Conservation (phyloP, 768 basidiomycete genomes). For the Mycena sanguinolenta region DNA sequence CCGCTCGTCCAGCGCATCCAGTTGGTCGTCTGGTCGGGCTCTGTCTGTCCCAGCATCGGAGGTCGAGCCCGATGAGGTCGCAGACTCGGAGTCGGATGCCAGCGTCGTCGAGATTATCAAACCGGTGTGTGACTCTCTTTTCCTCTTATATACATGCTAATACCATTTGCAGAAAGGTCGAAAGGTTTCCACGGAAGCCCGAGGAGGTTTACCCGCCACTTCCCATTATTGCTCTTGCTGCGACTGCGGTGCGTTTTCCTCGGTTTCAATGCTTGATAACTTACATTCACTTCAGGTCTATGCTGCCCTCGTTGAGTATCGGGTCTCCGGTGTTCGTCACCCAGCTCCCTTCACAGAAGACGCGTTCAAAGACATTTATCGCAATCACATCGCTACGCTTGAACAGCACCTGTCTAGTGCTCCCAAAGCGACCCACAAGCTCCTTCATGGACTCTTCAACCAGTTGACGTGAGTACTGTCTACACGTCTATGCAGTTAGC, state of each 20-base stretch:
- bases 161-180: neutral
- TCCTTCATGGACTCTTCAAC: neutral
- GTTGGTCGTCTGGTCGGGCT: neutral
- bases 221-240: neutral
- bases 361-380: neutral
- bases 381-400: neutral
- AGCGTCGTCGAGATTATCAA: neutral
- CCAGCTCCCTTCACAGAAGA: neutral
- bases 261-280: neutral
- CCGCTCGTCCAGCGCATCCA: too few relatives aligned
- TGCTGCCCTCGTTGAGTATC: neutral
- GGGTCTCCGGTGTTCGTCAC: neutral
- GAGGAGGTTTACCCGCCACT: neutral
- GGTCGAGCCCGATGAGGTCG: neutral
- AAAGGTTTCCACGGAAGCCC: neutral
- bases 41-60: neutral
- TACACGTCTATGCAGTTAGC: neutral
- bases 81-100: neutral
- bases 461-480: neutral
- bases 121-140: neutral
- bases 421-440: neutral
- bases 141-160: neutral
- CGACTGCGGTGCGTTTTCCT: neutral
- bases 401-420: neutral
- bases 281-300: neutral